These are phyloP conservation scores for Grosmannia clavigera DNA, from an alignment of 2,329 filamentous ascomycete species.

Conservation along the genomic window DNA sequence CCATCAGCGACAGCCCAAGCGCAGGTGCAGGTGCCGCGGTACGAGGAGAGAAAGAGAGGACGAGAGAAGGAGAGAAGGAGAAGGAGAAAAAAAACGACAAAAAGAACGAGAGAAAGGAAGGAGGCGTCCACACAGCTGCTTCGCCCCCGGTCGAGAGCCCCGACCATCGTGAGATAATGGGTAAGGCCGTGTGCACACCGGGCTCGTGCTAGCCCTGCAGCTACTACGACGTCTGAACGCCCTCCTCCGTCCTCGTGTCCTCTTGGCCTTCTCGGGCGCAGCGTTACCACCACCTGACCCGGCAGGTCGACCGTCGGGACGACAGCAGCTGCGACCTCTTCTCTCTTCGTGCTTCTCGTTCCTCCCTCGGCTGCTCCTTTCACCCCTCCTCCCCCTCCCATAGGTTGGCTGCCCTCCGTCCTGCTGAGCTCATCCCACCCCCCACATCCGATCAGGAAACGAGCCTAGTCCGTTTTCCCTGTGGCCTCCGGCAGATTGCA, in stretches of 20 bases:
- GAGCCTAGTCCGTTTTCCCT: not conserved
- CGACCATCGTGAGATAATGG: conserved; percentile 2
- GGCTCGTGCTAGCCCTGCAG: too few relatives aligned
- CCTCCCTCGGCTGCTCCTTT: not conserved
- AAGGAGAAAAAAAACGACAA: too few relatives aligned
- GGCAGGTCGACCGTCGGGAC: too few relatives aligned
- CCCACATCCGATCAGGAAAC: not conserved
- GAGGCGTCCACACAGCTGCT: not conserved
- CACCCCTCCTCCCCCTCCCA: not conserved
- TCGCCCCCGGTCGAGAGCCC: not conserved
- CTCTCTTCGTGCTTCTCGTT: not conserved
- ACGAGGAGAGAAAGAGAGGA: too few relatives aligned
- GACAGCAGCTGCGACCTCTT: not conserved
- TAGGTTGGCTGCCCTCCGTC: not conserved
- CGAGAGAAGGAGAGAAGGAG: too few relatives aligned
- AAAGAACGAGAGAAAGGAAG: too few relatives aligned
- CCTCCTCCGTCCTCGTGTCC: too few relatives aligned
- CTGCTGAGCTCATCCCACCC: not conserved
- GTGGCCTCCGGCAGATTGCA: too few relatives aligned
- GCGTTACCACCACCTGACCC: too few relatives aligned
- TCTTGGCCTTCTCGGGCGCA: too few relatives aligned
- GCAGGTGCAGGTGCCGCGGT: too few relatives aligned
- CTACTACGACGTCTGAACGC: not conserved
- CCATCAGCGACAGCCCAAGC: too few relatives aligned
- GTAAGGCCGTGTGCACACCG: not conserved